phyloP scores from a whole-genome alignment of 2,329 filamentous ascomycete genomes.

The Fusarium cyanostomum region DNA sequence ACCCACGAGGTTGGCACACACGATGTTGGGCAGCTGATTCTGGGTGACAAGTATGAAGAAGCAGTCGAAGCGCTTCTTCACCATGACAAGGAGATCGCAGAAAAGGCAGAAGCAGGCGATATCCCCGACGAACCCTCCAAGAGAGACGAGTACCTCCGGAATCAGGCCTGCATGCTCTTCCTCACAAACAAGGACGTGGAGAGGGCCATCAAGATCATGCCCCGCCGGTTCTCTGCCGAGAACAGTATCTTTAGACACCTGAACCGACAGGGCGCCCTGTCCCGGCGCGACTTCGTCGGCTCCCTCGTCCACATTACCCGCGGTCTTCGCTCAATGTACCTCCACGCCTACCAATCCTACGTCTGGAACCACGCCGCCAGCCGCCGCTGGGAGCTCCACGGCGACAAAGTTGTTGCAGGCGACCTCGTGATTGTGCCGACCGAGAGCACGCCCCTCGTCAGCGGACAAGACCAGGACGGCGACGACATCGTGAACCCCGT shows the following conservation, averaged over 20 bases:
- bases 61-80: conserved; percentile 81
- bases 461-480: conserved; percentile 70
- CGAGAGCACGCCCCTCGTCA: conserved; percentile 47
- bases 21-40: conserved; percentile 82
- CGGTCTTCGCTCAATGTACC: conserved; percentile 89
- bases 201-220: conserved; percentile 74
- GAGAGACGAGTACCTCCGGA: conserved; percentile 80
- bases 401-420: conserved; percentile 78
- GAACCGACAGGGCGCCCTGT: conserved; percentile 56
- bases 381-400: conserved; percentile 80
- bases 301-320: conserved; percentile 83
- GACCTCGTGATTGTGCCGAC: conserved; percentile 76
- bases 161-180: conserved; percentile 81
- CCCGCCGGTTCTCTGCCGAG: conserved; percentile 85
- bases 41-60: conserved; percentile 81
- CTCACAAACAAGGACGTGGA: conserved; percentile 65
- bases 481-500: conserved; percentile 55
- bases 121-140: conserved; percentile 61
- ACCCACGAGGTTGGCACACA: conserved; percentile 89
- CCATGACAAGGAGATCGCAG: conserved; percentile 71
- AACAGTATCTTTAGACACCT: conserved; percentile 81
- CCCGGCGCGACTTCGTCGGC: conserved; percentile 77
- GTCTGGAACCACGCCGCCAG: conserved; percentile 92
- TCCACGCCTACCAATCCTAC: conserved; percentile 94
- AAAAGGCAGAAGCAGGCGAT: conserved; percentile 52